Evolutionary conservation across 2,329 filamentous ascomycete species (phyloP).

Genomic region (Aspergillus intermedius): DNA sequence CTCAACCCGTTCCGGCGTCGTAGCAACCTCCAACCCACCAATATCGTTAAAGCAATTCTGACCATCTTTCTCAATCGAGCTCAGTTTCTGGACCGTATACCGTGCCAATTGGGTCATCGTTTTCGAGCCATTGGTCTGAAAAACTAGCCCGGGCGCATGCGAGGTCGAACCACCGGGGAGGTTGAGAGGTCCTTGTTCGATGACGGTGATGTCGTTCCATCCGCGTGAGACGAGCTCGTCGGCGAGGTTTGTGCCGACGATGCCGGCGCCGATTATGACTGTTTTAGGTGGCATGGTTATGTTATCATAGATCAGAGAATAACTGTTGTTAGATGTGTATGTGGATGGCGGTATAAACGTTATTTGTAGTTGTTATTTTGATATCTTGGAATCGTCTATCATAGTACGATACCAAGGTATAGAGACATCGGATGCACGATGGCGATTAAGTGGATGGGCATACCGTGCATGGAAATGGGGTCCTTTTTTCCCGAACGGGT

Average conservation of each 20-base stretch:
- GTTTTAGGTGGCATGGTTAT: slow-evolving; percentile 34
- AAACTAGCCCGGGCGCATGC: slow-evolving; percentile 59
- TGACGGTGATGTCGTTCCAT: slow-evolving; percentile 58
- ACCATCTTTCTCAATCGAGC: slow-evolving; percentile 46
- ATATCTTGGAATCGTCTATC: no score
- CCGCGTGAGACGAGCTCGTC: slow-evolving; percentile 58
- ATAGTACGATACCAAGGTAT: no score
- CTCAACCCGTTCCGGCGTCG: slow-evolving; percentile 51
- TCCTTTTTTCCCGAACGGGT: slow-evolving; percentile 10
- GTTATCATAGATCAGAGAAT: neutral
- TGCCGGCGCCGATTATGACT: slow-evolving; percentile 58
- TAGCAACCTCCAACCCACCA: slow-evolving; percentile 57
- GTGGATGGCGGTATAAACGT: no score
- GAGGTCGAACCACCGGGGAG: slow-evolving; percentile 62
- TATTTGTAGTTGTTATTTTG: no score
- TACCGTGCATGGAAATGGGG: slow-evolving; percentile 2
- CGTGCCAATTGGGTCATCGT: slow-evolving; percentile 52
- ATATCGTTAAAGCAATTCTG: slow-evolving; percentile 55
- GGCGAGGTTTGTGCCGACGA: slow-evolving; percentile 58
- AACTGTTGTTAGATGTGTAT: neutral
- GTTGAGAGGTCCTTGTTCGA: slow-evolving; percentile 57
- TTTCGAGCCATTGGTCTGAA: slow-evolving; percentile 49
- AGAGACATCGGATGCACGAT: no score
- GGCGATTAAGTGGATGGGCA: neutral
- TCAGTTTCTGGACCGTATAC: slow-evolving; percentile 57